These are phyloP conservation scores for Psidium friedrichsthalianum DNA, from an alignment of 345 rosid genomes.

Conservation along the genomic window DNA sequence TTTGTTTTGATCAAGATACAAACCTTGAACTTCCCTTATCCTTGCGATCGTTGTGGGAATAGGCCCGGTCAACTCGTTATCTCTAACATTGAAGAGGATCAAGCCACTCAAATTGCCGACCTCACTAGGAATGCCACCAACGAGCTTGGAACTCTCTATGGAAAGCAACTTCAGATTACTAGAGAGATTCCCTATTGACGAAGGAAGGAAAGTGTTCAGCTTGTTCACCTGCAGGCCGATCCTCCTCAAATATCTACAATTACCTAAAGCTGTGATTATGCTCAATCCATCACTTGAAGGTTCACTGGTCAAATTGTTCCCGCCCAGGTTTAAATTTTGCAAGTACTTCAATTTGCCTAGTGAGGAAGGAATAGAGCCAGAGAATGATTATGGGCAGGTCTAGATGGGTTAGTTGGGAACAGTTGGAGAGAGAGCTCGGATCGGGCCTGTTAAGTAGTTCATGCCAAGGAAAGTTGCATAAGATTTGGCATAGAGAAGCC, in stretches of 20 bases:
- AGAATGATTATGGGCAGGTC: background rate
- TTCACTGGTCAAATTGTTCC: background rate
- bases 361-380: background rate
- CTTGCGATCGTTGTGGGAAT: background rate
- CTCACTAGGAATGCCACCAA: too few species aligned
- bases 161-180: too few species aligned
- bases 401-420: background rate
- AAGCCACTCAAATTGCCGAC: too few species aligned
- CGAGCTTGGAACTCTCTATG: too few species aligned
- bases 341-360: background rate
- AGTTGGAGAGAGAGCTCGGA: background rate
- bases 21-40: background rate
- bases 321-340: background rate
- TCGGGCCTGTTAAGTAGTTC: background rate
- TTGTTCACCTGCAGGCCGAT: background rate
- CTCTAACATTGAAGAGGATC: too few species aligned
- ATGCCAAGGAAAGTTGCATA: background rate
- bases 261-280: background rate
- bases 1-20: background rate
- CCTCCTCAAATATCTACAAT: background rate
- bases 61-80: background rate
- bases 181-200: too few species aligned
- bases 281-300: background rate
- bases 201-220: too few species aligned
- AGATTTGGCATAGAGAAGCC: background rate